phyloP scores from a whole-genome alignment of 768 basidiomycete genomes.

The Pholiota molesta region DNA sequence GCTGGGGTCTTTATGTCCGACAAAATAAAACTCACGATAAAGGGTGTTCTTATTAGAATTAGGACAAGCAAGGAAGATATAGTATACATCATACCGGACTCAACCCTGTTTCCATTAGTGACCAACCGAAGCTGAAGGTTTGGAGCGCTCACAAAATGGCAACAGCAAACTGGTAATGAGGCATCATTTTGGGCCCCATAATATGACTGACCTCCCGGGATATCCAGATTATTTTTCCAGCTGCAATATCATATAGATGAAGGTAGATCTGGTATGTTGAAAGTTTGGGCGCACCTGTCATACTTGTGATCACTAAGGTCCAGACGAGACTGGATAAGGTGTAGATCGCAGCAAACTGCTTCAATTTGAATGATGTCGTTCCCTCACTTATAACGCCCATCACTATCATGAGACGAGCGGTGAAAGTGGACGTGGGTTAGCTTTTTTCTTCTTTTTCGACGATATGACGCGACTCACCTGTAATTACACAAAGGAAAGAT shows the following conservation, averaged over 20 bases:
- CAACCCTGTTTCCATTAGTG: neutral
- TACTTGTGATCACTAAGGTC: neutral
- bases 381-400: neutral
- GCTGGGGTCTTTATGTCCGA: too few relatives aligned
- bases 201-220: neutral
- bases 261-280: neutral
- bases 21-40: neutral
- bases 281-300: neutral
- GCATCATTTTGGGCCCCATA: neutral
- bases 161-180: conserved; percentile 1
- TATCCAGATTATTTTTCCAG: conserved; percentile 1
- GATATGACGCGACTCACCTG: neutral
- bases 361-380: neutral
- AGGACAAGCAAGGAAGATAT: neutral
- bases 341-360: neutral
- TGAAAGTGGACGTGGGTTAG: neutral
- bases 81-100: conserved; percentile 2
- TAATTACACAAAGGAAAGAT: neutral
- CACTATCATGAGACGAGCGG: neutral
- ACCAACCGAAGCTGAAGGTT: neutral
- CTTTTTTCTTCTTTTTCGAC: too few relatives aligned
- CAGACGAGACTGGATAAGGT: neutral
- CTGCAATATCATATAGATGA: neutral
- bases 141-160: neutral
- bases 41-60: neutral